Evolutionary conservation across 2,329 filamentous ascomycete genomes (phyloP), one percentile per base, ranked within the genome.

Genomic region (Lecanicillium sp.): DNA sequence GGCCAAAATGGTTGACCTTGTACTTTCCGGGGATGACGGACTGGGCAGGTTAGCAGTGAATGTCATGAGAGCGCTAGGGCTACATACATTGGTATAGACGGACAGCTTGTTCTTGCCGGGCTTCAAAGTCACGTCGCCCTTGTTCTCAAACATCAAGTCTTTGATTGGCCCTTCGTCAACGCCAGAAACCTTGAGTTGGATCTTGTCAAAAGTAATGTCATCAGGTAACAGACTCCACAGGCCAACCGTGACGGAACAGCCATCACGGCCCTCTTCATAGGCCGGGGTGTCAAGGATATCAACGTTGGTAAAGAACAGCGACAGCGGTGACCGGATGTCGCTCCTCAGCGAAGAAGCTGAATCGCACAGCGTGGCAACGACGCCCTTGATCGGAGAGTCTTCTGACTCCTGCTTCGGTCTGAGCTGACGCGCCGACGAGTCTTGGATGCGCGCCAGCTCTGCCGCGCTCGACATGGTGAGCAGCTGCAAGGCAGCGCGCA

Each of bases 181-280:
- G 55, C 77, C 77, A 4, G 79, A 71, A 8, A 94, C 71, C 23
- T 79, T 79, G 17, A 93, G 67, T 43, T 73, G 82, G 9, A 83
- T 75, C 14, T 75, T 73, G 36, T 89, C 79, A 2, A 93, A 66
- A 9, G 76, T 73, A 8, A 95, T 70, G 1, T 80, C 73, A 38
- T 90, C 86, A 1, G 82, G 78, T 2, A 96, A 68, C 2, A 95
- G 65, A 62, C 89, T 90, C 42, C 78, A 72, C 36, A 95, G 68
- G 17, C 74, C 76, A 2, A 98, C 62, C 2, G 75, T 71, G 15
- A 95, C 61, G 8, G 80, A 77, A 55, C 94, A 91, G 12, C 86
- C 83, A 62, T 97, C 91, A 54, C 76, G 79, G 17, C 81, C 74
- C 1, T 83, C 74, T 42, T 83, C 77, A 58, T 95, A 90, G 20